phyloP scores from a whole-genome alignment of 2,329 filamentous ascomycete species.

The Bipolaris zeicola region DNA sequence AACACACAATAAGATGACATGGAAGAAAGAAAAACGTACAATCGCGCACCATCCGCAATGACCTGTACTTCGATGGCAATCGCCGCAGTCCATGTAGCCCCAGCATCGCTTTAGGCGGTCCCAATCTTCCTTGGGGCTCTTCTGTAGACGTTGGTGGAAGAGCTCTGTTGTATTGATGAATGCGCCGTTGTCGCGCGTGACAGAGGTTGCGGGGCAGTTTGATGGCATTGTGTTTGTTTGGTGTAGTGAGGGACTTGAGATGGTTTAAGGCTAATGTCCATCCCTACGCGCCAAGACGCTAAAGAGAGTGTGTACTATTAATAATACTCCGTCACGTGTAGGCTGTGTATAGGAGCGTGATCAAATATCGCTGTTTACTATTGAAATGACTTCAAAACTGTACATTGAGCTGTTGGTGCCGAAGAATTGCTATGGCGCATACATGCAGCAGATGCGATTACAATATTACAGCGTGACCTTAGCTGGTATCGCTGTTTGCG shows the following conservation, averaged over 20 bases:
- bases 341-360: no score
- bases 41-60: slow-evolving; percentile 54
- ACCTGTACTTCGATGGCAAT: slow-evolving; percentile 43
- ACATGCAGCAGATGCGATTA: no score
- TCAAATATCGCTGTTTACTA: no score
- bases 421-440: no score
- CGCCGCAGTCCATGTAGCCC: slow-evolving; percentile 45
- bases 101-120: slow-evolving; percentile 41
- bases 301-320: no score
- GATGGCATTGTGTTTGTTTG: slow-evolving; percentile 12
- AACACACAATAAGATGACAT: not conserved
- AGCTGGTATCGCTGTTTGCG: no score
- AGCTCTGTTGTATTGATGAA: slow-evolving; percentile 32
- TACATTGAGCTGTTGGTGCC: no score
- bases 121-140: slow-evolving; percentile 39
- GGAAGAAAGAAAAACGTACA: slow-evolving; percentile 31
- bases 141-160: slow-evolving; percentile 30
- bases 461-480: no score
- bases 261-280: not conserved
- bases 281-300: no score
- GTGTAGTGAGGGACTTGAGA: no score
- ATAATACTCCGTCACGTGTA: no score
- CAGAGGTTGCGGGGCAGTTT: slow-evolving; percentile 19
- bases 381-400: no score
- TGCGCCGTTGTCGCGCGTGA: slow-evolving; percentile 4